A percentile compares a stretch with the other conserved stretches of the same genome.
Conservation (phyloP, 768 basidiomycete genomes). For the Leccinum broughii region DNA sequence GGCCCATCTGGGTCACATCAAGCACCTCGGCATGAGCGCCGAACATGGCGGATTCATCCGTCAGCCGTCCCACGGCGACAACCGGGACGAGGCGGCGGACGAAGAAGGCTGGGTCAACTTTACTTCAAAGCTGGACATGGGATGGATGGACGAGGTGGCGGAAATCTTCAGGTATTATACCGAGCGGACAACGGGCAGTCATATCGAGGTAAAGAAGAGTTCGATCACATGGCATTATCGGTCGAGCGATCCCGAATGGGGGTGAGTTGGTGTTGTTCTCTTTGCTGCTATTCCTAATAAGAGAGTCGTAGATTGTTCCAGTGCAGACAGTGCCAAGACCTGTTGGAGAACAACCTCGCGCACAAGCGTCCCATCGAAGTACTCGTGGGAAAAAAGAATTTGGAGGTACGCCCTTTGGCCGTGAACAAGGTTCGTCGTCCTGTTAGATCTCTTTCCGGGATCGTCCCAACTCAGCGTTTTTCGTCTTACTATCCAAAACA, state of each 20-base stretch:
- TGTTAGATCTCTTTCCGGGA: not conserved
- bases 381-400: slow-evolving; percentile 96
- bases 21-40: slow-evolving; percentile 84
- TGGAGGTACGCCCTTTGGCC: slow-evolving; percentile 93
- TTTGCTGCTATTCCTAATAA: not conserved
- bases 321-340: slow-evolving; percentile 94
- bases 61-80: slow-evolving; percentile 49
- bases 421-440: slow-evolving; percentile 73
- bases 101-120: slow-evolving; percentile 74
- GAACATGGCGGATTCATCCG: slow-evolving; percentile 95
- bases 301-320: slow-evolving; percentile 67
- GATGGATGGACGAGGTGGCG: slow-evolving; percentile 94
- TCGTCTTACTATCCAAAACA: slow-evolving; percentile 15
- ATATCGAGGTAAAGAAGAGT: slow-evolving; percentile 96
- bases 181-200: slow-evolving; percentile 94
- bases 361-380: slow-evolving; percentile 96
- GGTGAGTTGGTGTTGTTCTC: slow-evolving; percentile 49
- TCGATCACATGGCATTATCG: slow-evolving; percentile 99
- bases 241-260: slow-evolving; percentile 92
- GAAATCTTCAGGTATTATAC: slow-evolving; percentile 98
- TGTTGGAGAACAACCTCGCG: slow-evolving; percentile 91
- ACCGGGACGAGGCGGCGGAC: not conserved
- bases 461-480: not conserved
- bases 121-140: slow-evolving; percentile 93
- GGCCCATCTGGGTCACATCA: slow-evolving; percentile 84